Evolutionary conservation across 116 monocot species (phyloP).

Genomic region (Cymodocea nodosa): DNA sequence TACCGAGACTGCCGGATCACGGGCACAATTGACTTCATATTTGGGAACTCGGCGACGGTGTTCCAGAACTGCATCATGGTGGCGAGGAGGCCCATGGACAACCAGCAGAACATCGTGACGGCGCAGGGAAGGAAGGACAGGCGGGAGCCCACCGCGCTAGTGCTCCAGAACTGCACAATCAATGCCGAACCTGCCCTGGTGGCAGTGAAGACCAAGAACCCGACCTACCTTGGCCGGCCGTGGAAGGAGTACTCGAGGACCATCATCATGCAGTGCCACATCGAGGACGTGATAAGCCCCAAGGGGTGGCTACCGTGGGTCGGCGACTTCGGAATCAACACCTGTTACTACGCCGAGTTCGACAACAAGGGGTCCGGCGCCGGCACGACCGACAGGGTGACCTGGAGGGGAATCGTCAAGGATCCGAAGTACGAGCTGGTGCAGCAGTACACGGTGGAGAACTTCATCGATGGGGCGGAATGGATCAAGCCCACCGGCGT

Average conservation of each 20-base stretch:
- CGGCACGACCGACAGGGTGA: slow-evolving; percentile 17
- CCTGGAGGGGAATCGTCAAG: slow-evolving; percentile 58
- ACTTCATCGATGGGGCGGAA: slow-evolving; percentile 37
- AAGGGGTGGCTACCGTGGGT: slow-evolving; percentile 10
- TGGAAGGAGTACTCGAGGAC: slow-evolving; percentile 27
- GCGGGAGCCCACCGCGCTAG: slow-evolving; percentile 11
- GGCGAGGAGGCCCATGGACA: slow-evolving; percentile 4
- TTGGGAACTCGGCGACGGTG: slow-evolving; percentile 14
- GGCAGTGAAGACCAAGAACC: neutral
- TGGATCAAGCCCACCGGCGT: slow-evolving; percentile 46
- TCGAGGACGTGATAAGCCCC: slow-evolving; percentile 1
- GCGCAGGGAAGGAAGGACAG: slow-evolving; percentile 16
- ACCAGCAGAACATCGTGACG: slow-evolving; percentile 13
- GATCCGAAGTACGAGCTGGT: slow-evolving; percentile 21
- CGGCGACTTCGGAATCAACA: neutral
- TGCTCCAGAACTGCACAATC: slow-evolving; percentile 14
- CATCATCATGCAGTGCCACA: slow-evolving; percentile 11
- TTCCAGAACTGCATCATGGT: slow-evolving; percentile 8
- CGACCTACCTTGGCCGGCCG: slow-evolving; percentile 17
- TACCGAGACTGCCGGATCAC: slow-evolving; percentile 11
- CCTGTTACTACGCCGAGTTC: slow-evolving; percentile 15
- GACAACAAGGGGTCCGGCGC: slow-evolving; percentile 27
- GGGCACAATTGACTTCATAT: slow-evolving; percentile 19
- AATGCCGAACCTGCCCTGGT: neutral
- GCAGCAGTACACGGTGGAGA: slow-evolving; percentile 40